Evolutionary conservation across 2,329 filamentous ascomycete genomes (phyloP), one percentile per base, ranked within the genome.

Genomic region (Coniosporium tulheliwenetii): DNA sequence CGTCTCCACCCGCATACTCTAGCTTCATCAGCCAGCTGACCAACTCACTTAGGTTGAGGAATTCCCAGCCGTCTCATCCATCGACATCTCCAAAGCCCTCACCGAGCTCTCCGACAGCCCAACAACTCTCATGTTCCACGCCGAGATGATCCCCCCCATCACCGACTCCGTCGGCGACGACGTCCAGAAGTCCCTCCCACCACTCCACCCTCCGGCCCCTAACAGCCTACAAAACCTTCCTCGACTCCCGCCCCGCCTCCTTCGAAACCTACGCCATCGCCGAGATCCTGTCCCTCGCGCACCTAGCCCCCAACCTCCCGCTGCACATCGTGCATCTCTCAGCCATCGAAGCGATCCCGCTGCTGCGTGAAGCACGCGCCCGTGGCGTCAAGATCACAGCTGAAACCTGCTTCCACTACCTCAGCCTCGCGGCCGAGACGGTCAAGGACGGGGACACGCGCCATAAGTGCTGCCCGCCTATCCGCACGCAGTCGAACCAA

Each of bases 91-190:
- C 1, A 72, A 82, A 33, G 87, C 83, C 36, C 87, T 98, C 74
- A 67, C 69, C 29, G 83, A 81, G 37, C 73, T 98, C 45, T 82
- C 83, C 45, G 77, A 85, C 50, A 73, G 79, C 41, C 73, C 85
- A 13, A 96, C 91, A 2, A 93, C 86, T 0, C 77, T 96, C 52
- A 96, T 98, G 89, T 98, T 98, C 66, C 91, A 98, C 57, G 91
- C 91, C 42, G 91, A 98, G 62, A 96, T 95, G 86, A 79, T 93
- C 10, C 86, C 89, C n/a, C 84, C 85, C 13, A 82, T 87, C 48
- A 65, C 82, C 39, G 75, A 77, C 48, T 86, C 84, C 0, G 81
- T 87, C 2, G 81, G 83, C 40, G 85, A 91, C 57, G 76, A 77
- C 19, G 77, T 85, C 3, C 80, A 84, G 52, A 62, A 64, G 19